Base-by-base conservation (phyloP, 495 filamentous ascomycete genomes). In the Penicillium dipodomyicola region DNA sequence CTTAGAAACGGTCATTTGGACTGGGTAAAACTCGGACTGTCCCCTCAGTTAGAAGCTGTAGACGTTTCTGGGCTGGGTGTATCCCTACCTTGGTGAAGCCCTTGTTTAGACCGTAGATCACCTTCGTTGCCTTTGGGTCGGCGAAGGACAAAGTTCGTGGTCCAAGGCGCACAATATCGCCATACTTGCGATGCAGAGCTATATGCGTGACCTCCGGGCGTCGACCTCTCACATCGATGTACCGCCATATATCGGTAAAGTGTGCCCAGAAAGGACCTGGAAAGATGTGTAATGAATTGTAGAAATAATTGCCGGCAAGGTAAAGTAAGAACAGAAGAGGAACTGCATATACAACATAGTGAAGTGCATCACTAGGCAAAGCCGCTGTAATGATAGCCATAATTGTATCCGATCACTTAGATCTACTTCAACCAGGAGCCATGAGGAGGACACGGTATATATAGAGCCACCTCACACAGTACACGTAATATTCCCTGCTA, bases 61-160 rank as follows among this genome's bases (percentile, higher is more conserved):
- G 37, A 23, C 14, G 0, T 62, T 8, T 57, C 17, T 23, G 22
- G 3, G 43, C 20, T 40, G 29, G 10, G n/a, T n/a, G 7, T 22
- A 37, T 11, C 69, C 43, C 14, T 57, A 89, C 86, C 80, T 92
- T 93, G 54, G 73, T 75, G 65, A 90, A 90, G n/a, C 87, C 87
- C 69, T 91, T 91, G 64, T 91, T 91, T 54, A 92, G 75, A 2
- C 90, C 87, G 64, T 92, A 94, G 27, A 94, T 92, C 8, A 77
- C 76, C 65, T 87, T 89, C 45, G 91, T 70, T 12, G 86, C 84
- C 49, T 78, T 77, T 0, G 88, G 86, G 60, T 89, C 81, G 4
- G 82, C 76, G 59, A 91, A 87, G 0, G 86, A 87, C 22, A 91
- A 68, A 1, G 76, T 75, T 56, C 87, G 84, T 12, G 88, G 88